These are phyloP conservation scores for Trichomonas vaginalis DNA, from an alignment of 208 protist genomes.

Conservation along the genomic window DNA sequence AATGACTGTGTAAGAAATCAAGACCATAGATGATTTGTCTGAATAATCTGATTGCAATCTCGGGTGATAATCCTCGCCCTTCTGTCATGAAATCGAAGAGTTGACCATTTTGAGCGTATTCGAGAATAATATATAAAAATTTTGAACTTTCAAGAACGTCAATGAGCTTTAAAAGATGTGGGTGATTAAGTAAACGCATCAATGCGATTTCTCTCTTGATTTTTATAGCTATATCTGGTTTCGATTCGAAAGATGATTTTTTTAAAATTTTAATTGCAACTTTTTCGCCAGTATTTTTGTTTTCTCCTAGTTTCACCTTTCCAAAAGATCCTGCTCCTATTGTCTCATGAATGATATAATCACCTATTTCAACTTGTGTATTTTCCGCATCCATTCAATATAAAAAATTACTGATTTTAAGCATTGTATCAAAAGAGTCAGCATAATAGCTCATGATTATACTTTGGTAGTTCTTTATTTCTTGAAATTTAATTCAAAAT, in stretches of 20 bases:
- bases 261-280: neutral
- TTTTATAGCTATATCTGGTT: neutral
- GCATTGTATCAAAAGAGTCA: too few relatives aligned
- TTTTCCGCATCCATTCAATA: too few relatives aligned
- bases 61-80: slow-evolving; percentile 29
- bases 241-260: neutral
- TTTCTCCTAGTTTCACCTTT: neutral
- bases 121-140: slow-evolving; percentile 41
- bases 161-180: neutral
- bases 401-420: too few relatives aligned
- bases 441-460: too few relatives aligned
- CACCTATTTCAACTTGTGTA: neutral
- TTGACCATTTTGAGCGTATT: slow-evolving; percentile 42
- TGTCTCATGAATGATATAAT: neutral
- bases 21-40: slow-evolving; percentile 38
- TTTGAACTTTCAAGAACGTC: slow-evolving; percentile 33
- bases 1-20: slow-evolving; percentile 39
- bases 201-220: neutral
- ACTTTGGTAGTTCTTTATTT: too few relatives aligned
- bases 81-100: slow-evolving; percentile 42
- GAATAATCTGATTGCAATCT: slow-evolving; percentile 34
- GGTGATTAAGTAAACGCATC: neutral
- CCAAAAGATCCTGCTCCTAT: neutral
- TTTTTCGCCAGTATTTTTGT: neutral
- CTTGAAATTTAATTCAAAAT: too few relatives aligned